A percentile compares a stretch with the other conserved stretches of the same genome.
Evolutionary conservation across 371 early-diverging fungal species (phyloP).

Genomic region (Mucor circinelloides): DNA sequence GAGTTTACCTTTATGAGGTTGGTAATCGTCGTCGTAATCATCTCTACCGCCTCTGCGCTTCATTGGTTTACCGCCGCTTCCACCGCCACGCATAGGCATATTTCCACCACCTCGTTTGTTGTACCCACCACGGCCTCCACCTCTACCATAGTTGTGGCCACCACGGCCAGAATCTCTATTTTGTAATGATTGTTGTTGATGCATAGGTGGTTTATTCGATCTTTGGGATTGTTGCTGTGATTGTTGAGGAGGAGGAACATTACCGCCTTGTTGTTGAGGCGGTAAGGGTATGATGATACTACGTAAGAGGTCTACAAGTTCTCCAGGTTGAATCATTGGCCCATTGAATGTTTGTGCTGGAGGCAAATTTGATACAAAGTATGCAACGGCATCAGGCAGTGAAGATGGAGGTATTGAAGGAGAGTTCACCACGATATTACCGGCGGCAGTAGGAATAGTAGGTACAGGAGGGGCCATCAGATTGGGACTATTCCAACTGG

Average conservation of each 20-base stretch:
- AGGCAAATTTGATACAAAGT: slow-evolving; percentile 59
- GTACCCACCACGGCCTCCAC: slow-evolving; percentile 27
- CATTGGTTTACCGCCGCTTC: slow-evolving; percentile 33
- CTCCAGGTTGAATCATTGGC: slow-evolving; percentile 51
- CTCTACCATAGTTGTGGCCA: slow-evolving; percentile 17
- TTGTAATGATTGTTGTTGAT: slow-evolving; percentile 8
- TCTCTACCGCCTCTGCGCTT: slow-evolving; percentile 42
- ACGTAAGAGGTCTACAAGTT: slow-evolving; percentile 55
- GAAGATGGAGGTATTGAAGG: slow-evolving; percentile 11
- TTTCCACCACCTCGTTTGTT: slow-evolving; percentile 15
- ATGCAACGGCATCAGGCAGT: slow-evolving; percentile 64
- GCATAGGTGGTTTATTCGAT: slow-evolving; percentile 4
- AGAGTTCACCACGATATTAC: background rate
- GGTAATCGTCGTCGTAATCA: slow-evolving; percentile 58
- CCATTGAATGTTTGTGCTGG: slow-evolving; percentile 56
- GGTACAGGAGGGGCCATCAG: slow-evolving; percentile 6
- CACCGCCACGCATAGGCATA: slow-evolving; percentile 27
- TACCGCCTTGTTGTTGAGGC: slow-evolving; percentile 19
- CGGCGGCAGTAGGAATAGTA: background rate
- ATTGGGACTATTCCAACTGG: slow-evolving; percentile 1
- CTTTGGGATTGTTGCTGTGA: background rate
- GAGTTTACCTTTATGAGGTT: slow-evolving; percentile 44
- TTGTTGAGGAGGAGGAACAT: slow-evolving; percentile 10
- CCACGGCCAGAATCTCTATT: slow-evolving; percentile 28
- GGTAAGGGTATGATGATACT: slow-evolving; percentile 50